phyloP scores from a whole-genome alignment of 2,329 filamentous ascomycete genomes.

The Trichophyton verrucosum region DNA sequence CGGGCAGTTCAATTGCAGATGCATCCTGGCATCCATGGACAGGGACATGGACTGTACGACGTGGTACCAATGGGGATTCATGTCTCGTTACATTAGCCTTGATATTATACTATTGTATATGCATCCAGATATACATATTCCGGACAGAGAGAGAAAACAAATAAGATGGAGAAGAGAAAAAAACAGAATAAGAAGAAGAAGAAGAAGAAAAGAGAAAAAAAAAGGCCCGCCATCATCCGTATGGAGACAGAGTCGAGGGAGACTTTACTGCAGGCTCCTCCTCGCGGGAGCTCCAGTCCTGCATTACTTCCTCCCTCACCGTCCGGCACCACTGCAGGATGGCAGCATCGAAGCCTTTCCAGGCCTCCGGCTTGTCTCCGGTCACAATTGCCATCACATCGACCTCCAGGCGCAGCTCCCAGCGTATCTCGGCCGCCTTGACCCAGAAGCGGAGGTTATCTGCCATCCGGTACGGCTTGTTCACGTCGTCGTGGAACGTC shows the following conservation, averaged over 20 bases:
- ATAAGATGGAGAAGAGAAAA: not conserved
- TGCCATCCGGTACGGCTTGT: slow-evolving; percentile 83
- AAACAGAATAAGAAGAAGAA: not conserved
- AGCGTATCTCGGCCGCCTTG: slow-evolving; percentile 88
- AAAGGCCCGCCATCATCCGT: not conserved
- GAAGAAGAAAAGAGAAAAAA: not conserved
- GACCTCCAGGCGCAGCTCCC: slow-evolving; percentile 72
- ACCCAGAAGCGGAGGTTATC: slow-evolving; percentile 94
- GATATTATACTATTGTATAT: not conserved
- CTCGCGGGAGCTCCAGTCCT: slow-evolving; percentile 46
- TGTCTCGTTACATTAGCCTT: not conserved
- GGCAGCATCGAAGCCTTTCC: slow-evolving; percentile 72
- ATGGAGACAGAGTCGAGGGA: not conserved
- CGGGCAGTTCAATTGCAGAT: not conserved
- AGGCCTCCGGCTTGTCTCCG: slow-evolving; percentile 51
- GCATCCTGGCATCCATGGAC: not conserved
- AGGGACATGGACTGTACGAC: not conserved
- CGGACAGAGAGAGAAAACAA: not conserved
- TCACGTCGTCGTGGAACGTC: slow-evolving; percentile 78
- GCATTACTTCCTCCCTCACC: slow-evolving; percentile 70
- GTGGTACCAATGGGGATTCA: not conserved
- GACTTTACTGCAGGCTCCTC: not conserved
- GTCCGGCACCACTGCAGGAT: slow-evolving; percentile 70
- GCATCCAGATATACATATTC: not conserved
- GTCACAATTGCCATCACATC: slow-evolving; percentile 82